Evolutionary conservation across 208 protist genomes (phyloP).

Genomic region (Trypanosoma cruzi): DNA sequence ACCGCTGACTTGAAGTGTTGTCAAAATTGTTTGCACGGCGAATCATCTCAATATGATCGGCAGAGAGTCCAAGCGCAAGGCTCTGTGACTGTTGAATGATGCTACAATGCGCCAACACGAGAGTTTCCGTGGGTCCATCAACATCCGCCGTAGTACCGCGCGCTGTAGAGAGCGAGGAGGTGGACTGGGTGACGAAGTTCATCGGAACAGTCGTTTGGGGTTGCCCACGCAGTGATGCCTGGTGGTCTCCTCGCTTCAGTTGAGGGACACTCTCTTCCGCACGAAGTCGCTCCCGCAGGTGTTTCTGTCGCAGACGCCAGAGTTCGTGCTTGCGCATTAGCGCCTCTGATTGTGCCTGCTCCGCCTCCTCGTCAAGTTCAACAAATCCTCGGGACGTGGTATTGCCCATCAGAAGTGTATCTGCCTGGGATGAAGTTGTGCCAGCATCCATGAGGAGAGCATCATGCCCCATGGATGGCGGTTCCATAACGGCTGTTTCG

Average conservation of each 20-base stretch:
- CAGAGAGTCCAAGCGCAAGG: slow-evolving; percentile 31
- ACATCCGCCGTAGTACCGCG: slow-evolving; percentile 5
- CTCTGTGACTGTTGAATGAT: slow-evolving; percentile 14
- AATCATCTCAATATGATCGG: slow-evolving; percentile 80
- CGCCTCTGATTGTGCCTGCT: slow-evolving; percentile 34
- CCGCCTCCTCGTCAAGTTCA: slow-evolving; percentile 25
- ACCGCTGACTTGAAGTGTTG: slow-evolving; percentile 67
- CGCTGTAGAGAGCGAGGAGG: not conserved
- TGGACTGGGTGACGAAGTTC: not conserved
- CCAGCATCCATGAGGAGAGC: slow-evolving; percentile 10
- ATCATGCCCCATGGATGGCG: slow-evolving; percentile 9
- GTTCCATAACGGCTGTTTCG: slow-evolving; percentile 38
- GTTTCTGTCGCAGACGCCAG: slow-evolving; percentile 71
- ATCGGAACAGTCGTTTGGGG: not conserved
- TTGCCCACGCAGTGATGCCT: not conserved
- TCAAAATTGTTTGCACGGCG: slow-evolving; percentile 83
- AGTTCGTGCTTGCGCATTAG: slow-evolving; percentile 81
- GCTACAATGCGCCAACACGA: slow-evolving; percentile 22
- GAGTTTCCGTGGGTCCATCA: slow-evolving; percentile 17
- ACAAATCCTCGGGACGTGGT: slow-evolving; percentile 6
- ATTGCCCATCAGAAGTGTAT: slow-evolving; percentile 1
- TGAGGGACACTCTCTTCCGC: slow-evolving; percentile 4
- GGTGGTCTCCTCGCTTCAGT: slow-evolving; percentile 1
- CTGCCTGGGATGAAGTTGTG: not conserved
- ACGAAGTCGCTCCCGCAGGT: slow-evolving; percentile 40